Base-by-base conservation (phyloP, 441 rosid species). In the Hura crepitans region DNA sequence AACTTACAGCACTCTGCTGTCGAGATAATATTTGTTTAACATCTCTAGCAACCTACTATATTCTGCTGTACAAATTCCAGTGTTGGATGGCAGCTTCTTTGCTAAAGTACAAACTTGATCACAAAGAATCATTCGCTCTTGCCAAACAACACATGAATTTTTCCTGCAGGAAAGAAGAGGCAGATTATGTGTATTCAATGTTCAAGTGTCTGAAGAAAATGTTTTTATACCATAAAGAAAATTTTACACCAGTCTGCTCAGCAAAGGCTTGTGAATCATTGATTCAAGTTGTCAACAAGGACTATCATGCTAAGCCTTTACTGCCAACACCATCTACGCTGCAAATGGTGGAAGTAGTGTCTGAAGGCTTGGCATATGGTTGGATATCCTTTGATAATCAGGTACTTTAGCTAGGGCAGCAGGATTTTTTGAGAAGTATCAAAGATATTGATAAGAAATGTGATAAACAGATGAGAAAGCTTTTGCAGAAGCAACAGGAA, bases 81-180 rank as follows among this genome's bases (percentile, higher is more conserved):
- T 90, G 96, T 74, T 88, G 94, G 98, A 87, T 79, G 69, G 89
- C 96, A 77, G 91, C 89, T 68, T 85, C 91, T 71, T 71, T 89
- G 81, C 74, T 80, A 75, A 87, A 86, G 88, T 73, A 84, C 72
- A 87, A 87, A 80, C 76, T 89, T 74, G 78, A 79, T 79, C 87
- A 70, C 76, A 84, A 77, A 79, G 90, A 83, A 79, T 89, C 97
- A 25, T 78, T 95, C 78, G 87, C 63, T 50, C 85, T 81, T 61
- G 96, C 95, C 54, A 86, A 82, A 79, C 73, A 82, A 73, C 87
- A 79, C 77, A 77, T 92, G 59, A 81, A 83, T 58, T 90, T 86
- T 71, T 22, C 55, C 69, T 95, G 99, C 89, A 81, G 75, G 71
- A 83, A 77, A 79, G 87, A 80, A 71, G 92, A 92, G 74, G 91